phyloP scores from a whole-genome alignment of 805 yeast genomes.

The Hagleromyces aurorensis region DNA sequence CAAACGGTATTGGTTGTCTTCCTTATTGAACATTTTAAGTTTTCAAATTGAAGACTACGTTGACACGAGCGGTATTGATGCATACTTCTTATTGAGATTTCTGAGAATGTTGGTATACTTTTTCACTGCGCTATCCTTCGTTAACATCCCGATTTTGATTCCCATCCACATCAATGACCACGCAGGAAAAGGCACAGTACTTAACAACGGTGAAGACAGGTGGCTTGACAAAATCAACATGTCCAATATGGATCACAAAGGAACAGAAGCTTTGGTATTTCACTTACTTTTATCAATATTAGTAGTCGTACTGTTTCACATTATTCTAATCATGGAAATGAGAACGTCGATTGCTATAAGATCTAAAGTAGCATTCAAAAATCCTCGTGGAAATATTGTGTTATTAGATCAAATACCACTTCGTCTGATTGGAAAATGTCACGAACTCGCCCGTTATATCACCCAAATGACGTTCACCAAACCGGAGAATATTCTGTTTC shows the following conservation, averaged over 20 bases:
- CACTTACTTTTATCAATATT: conserved; percentile 56
- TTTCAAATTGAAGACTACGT: conserved; percentile 38
- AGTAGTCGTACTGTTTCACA: conserved; percentile 50
- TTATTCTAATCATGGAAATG: conserved; percentile 49
- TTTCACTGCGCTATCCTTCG: conserved; percentile 43
- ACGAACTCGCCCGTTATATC: background rate
- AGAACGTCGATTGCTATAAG: conserved; percentile 36
- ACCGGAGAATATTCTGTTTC: too few relatives aligned
- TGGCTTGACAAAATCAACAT: conserved; percentile 58
- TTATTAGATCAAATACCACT: too few relatives aligned
- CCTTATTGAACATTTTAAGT: too few relatives aligned
- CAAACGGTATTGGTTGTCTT: too few relatives aligned
- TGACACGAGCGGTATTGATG: conserved; percentile 49
- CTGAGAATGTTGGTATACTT: conserved; percentile 43
- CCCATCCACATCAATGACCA: conserved; percentile 49
- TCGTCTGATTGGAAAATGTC: conserved; percentile 1
- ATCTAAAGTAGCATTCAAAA: too few relatives aligned
- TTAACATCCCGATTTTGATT: conserved; percentile 51
- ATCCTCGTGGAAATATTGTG: too few relatives aligned
- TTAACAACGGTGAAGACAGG: conserved; percentile 2
- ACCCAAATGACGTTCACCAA: too few relatives aligned
- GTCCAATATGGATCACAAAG: conserved; percentile 53
- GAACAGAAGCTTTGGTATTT: conserved; percentile 43
- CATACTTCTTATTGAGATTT: conserved; percentile 64
- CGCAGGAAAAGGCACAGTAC: conserved; percentile 2